Percentiles rank a stretch among this genome's conserved stretches.
Conservation (phyloP, 164 flowering plant genomes). For the Akebia trifoliata region DNA sequence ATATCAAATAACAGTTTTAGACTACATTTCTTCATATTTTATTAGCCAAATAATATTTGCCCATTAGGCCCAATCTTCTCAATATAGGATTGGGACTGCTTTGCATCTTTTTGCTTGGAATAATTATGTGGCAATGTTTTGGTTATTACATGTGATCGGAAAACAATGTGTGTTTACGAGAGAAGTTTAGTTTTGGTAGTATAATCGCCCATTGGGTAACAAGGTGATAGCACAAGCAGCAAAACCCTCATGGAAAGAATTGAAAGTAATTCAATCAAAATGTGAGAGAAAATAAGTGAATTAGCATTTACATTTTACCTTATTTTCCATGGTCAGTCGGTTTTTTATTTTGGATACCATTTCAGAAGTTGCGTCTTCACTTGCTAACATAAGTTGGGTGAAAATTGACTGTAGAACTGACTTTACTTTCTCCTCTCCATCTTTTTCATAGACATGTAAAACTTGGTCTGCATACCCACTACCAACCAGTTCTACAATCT, state of each 20-base stretch:
- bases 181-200: too few species aligned
- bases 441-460: conserved; percentile 28
- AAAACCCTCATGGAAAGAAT: neutral
- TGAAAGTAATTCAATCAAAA: neutral
- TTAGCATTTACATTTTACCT: conserved; percentile 33
- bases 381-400: conserved; percentile 75
- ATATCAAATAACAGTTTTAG: too few species aligned
- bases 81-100: too few species aligned
- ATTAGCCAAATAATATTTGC: too few species aligned
- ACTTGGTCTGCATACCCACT: conserved; percentile 33
- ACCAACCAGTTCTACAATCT: conserved; percentile 74
- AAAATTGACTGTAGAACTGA: conserved; percentile 45
- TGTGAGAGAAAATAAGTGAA: neutral
- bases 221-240: neutral
- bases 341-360: conserved; percentile 41
- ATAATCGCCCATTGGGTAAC: neutral
- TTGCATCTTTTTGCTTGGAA: too few species aligned
- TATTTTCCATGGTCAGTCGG: conserved; percentile 48
- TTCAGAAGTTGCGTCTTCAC: conserved; percentile 36
- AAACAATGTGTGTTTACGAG: too few species aligned
- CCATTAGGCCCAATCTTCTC: too few species aligned
- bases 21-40: too few species aligned
- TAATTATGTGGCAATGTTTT: too few species aligned
- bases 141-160: too few species aligned
- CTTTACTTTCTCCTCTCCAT: conserved; percentile 51